Evolutionary conservation across 495 filamentous ascomycete species (phyloP).

Genomic region (Massariosphaeria phaeospora): DNA sequence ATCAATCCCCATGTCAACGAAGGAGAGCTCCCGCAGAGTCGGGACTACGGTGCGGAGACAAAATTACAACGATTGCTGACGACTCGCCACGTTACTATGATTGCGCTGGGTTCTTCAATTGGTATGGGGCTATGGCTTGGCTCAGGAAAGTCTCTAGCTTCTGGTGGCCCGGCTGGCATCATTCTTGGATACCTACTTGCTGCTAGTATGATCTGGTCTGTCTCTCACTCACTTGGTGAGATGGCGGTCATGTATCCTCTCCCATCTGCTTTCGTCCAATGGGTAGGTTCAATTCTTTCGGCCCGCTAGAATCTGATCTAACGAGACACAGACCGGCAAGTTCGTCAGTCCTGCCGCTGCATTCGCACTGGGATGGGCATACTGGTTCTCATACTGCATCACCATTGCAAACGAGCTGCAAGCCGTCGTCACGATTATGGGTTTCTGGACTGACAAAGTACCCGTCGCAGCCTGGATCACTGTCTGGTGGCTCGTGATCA

Average conservation of each 20-base stretch:
- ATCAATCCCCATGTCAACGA: too few relatives aligned
- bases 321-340: slow-evolving; percentile 21
- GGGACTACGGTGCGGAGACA: slow-evolving; percentile 33
- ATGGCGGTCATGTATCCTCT: slow-evolving; percentile 36
- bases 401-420: slow-evolving; percentile 34
- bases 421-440: slow-evolving; percentile 27
- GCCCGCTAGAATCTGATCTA: background rate
- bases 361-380: slow-evolving; percentile 35
- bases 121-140: slow-evolving; percentile 36
- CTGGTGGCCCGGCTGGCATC: slow-evolving; percentile 30
- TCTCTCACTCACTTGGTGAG: slow-evolving; percentile 31
- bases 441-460: slow-evolving; percentile 33
- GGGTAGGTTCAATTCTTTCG: slow-evolving; percentile 12
- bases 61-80: slow-evolving; percentile 21
- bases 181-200: slow-evolving; percentile 33
- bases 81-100: slow-evolving; percentile 34
- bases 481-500: slow-evolving; percentile 30
- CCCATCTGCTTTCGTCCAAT: slow-evolving; percentile 31
- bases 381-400: slow-evolving; percentile 33
- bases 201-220: slow-evolving; percentile 29
- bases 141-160: slow-evolving; percentile 24
- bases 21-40: too few relatives aligned
- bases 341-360: slow-evolving; percentile 32
- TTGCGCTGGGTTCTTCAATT: slow-evolving; percentile 34
- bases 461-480: slow-evolving; percentile 32